Base-by-base conservation (phyloP, 2,329 filamentous ascomycete species). In the Phialophora expanda region DNA sequence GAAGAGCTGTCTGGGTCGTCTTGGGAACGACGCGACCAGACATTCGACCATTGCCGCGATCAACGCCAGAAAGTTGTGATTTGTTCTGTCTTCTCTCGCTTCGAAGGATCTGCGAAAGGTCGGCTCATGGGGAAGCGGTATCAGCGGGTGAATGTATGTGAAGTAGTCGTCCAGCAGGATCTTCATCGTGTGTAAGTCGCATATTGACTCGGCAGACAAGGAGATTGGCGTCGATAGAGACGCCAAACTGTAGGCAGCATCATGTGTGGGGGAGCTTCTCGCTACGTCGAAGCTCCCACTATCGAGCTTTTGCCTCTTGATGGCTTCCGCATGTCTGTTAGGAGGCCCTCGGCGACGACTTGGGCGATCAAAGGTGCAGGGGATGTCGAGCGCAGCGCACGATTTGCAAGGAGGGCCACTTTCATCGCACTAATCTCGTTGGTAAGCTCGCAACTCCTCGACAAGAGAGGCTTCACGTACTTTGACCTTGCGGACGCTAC, bases 361-460 rank as follows among this genome's bases (percentile, higher is more conserved):
- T 28, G 87, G 87, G 68, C 87, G 81, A 56, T 88, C 82, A 74
- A 88, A 89, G 64, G 87, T 90, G 75, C 88, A 90, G 28, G 86
- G 86, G 56, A 90, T 89, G 68, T 89, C 86, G 69, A 90, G 80
- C 60, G 84, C 83, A 50, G 85, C 81, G 76, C 88, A 90, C 55
- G 87, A 87, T 74, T 84, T 81, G 78, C 88, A 90, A 55, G 88
- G 87, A 30, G 86, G 86, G n/a, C 87, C 87, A 48, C 82, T 82
- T 72, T 88, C 86, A 74, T 89, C 87, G 77, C 88, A 90, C 85
- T 89, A 54, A 34, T 64, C 20, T 50, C 51, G 38, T 60, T 66
- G 56, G 51, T 70, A 22, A 69, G 30, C 14, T 44, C 8, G 20
- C 67, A 66, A 46, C 57, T 22, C 6, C 48, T 34, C 50, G 14